Conservation (phyloP, 768 basidiomycete species). For the Suillus discolor region DNA sequence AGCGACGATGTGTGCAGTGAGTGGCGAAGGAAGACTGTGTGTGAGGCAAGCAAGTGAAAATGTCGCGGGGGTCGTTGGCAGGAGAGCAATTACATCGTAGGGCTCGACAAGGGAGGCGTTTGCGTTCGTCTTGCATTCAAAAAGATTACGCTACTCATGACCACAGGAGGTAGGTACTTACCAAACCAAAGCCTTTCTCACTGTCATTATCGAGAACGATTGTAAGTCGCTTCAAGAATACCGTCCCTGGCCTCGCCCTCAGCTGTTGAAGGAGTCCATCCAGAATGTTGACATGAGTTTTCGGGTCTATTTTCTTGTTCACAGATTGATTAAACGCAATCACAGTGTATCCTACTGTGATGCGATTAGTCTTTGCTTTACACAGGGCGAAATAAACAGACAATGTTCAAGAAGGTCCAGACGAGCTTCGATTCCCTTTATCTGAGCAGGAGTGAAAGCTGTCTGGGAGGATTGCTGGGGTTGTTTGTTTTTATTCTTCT, state of each 20-base stretch:
- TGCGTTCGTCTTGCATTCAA: conserved; percentile 61
- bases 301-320: conserved; percentile 70
- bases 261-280: conserved; percentile 61
- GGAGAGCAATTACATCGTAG: conserved; percentile 79
- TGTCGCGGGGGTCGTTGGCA: conserved; percentile 69
- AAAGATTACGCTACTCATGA: background rate
- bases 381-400: conserved; percentile 37
- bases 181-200: conserved; percentile 84
- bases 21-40: conserved; percentile 70
- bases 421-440: conserved; percentile 59
- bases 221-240: conserved; percentile 77
- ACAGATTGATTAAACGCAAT: conserved; percentile 77
- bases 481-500: conserved; percentile 32
- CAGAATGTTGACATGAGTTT: conserved; percentile 66
- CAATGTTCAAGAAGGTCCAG: conserved; percentile 75
- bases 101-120: conserved; percentile 59
- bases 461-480: conserved; percentile 37
- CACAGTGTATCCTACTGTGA: conserved; percentile 83
- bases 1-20: conserved; percentile 81
- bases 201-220: conserved; percentile 82
- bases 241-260: conserved; percentile 56
- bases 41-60: conserved; percentile 83
- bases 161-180: conserved; percentile 34
- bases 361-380: conserved; percentile 9
- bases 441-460: conserved; percentile 56